These are phyloP conservation scores for Heterobasidion irregulare DNA, from an alignment of 1,284 basidiomycete species.

Conservation along the genomic window DNA sequence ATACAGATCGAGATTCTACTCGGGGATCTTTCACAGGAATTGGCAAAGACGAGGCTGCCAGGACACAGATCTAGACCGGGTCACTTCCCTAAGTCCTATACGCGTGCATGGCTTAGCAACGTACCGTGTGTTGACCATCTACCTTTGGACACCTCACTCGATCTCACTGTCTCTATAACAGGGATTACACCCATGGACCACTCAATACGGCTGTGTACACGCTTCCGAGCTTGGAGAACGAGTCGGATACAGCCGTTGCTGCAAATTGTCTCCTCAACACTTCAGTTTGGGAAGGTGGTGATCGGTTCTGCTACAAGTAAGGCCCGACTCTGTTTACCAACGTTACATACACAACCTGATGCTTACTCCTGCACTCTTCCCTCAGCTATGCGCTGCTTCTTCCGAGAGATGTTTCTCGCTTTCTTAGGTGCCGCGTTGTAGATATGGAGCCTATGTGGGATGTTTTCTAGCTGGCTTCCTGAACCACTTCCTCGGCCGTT, in stretches of 20 bases:
- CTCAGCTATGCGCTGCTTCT: slow-evolving; percentile 23
- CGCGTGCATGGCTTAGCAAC: slow-evolving; percentile 22
- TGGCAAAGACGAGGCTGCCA: slow-evolving; percentile 17
- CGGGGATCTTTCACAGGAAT: slow-evolving; percentile 18
- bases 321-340: not conserved
- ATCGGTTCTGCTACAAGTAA: slow-evolving; percentile 22
- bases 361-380: not conserved
- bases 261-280: slow-evolving; percentile 25
- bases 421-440: slow-evolving; percentile 20
- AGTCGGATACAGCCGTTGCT: slow-evolving; percentile 16
- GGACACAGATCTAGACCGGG: slow-evolving; percentile 14
- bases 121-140: slow-evolving; percentile 14
- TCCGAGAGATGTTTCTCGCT: slow-evolving; percentile 18
- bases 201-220: slow-evolving; percentile 21
- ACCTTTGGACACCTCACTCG: not conserved
- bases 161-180: slow-evolving; percentile 1
- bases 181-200: slow-evolving; percentile 25
- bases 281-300: slow-evolving; percentile 16
- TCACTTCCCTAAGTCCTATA: slow-evolving; percentile 19
- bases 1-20: slow-evolving; percentile 14
- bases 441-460: not conserved
- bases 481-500: slow-evolving; percentile 18
- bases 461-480: slow-evolving; percentile 3
- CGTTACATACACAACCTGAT: not conserved
- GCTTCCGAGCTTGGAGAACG: slow-evolving; percentile 17